Percentiles rank a stretch among this genome's conserved stretches.
Conservation (phyloP, 345 rosid genomes). For the Psidium guajava region DNA sequence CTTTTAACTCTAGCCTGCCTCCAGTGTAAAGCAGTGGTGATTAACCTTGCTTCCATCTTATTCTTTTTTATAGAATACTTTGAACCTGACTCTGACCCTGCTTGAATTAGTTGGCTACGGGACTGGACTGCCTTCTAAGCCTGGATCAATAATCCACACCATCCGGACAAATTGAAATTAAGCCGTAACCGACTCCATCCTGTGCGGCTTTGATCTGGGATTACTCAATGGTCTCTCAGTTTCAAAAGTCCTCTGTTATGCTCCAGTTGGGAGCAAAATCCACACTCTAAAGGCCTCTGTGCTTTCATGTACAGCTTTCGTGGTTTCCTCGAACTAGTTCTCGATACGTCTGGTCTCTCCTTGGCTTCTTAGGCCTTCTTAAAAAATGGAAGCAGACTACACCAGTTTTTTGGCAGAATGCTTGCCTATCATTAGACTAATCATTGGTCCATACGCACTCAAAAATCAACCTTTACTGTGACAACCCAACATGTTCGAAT, state of each 20-base stretch:
- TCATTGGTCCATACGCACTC: neutral
- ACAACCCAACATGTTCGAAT: neutral
- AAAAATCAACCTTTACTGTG: neutral
- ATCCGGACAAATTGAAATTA: neutral
- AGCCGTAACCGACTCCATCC: neutral
- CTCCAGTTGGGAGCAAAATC: neutral
- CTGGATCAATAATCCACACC: neutral
- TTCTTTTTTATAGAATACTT: neutral
- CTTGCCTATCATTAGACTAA: neutral
- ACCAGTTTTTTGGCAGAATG: neutral
- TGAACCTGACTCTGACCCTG: neutral
- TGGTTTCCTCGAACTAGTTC: neutral
- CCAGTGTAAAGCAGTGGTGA: constrained; percentile 29
- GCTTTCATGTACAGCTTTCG: neutral
- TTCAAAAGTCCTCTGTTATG: neutral
- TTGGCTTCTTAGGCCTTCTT: neutral
- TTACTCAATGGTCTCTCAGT: neutral
- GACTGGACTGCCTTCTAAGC: neutral
- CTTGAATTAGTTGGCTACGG: neutral
- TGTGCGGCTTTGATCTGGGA: neutral
- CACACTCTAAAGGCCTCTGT: neutral
- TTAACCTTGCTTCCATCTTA: neutral
- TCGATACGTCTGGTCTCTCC: neutral
- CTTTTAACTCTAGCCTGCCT: constrained; percentile 75
- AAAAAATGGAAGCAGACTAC: neutral